These are phyloP conservation scores for Mycena venus DNA, from an alignment of 768 basidiomycete genomes.

Conservation along the genomic window DNA sequence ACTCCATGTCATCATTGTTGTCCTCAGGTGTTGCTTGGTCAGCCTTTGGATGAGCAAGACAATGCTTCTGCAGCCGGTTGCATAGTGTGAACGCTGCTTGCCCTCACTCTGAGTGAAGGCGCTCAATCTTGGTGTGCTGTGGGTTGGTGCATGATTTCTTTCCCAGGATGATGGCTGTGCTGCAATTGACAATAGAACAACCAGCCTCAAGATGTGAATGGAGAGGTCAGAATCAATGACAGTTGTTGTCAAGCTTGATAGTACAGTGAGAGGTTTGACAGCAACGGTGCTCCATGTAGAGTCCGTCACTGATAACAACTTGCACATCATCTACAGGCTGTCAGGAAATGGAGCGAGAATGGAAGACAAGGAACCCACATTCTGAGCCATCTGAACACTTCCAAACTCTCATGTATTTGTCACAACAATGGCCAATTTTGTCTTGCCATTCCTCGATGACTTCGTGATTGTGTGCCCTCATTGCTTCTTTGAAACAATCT, in stretches of 20 bases:
- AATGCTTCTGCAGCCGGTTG: not conserved
- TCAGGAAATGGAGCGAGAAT: too few species aligned
- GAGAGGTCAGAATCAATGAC: slow-evolving; percentile 30
- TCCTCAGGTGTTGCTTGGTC: too few species aligned
- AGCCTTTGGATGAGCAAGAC: too few species aligned
- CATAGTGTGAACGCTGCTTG: not conserved
- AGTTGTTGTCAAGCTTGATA: not conserved
- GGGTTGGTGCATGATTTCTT: slow-evolving; percentile 22
- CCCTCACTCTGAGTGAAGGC: not conserved
- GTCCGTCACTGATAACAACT: slow-evolving; percentile 41
- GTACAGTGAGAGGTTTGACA: slow-evolving; percentile 22
- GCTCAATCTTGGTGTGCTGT: slow-evolving; percentile 23
- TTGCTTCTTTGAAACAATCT: too few species aligned
- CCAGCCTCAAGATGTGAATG: slow-evolving; percentile 12
- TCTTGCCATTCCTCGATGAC: too few species aligned
- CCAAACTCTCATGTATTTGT: too few species aligned
- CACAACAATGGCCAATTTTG: too few species aligned
- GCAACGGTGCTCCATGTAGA: slow-evolving; percentile 41
- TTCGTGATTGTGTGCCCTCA: too few species aligned
- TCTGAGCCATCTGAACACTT: too few species aligned
- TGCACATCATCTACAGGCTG: too few species aligned
- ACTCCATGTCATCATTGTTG: too few species aligned
- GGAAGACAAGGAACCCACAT: too few species aligned
- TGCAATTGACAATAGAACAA: slow-evolving; percentile 34
- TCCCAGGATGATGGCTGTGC: not conserved